Conservation (phyloP, 495 filamentous ascomycete species). For the Darksidea phi region DNA sequence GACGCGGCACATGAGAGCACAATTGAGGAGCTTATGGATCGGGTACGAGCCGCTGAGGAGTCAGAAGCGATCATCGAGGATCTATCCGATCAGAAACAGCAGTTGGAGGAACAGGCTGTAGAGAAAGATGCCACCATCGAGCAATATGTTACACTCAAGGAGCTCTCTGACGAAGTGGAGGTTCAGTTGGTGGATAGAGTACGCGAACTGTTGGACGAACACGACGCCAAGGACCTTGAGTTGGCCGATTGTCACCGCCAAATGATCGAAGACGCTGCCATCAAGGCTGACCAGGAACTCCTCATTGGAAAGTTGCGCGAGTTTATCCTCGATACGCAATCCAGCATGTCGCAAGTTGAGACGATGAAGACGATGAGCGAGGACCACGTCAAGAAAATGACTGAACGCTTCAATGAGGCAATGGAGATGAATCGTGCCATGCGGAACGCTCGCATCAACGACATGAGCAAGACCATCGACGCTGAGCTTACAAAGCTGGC, state of each 20-base stretch:
- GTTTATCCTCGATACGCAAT: constrained; percentile 80
- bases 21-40: constrained; percentile 83
- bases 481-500: constrained; percentile 84
- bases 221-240: constrained; percentile 75
- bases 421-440: constrained; percentile 94
- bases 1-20: constrained; percentile 69
- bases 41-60: constrained; percentile 81
- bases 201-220: constrained; percentile 90
- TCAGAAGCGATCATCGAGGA: constrained; percentile 94
- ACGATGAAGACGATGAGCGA: constrained; percentile 90
- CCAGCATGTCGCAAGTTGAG: constrained; percentile 85
- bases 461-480: constrained; percentile 90
- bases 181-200: constrained; percentile 88
- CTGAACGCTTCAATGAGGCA: constrained; percentile 82
- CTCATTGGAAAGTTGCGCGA: constrained; percentile 84
- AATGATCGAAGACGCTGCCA: constrained; percentile 64
- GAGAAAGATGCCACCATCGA: constrained; percentile 77
- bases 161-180: constrained; percentile 91
- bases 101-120: constrained; percentile 75
- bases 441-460: constrained; percentile 81
- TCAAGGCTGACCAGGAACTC: constrained; percentile 84
- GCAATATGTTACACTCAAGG: constrained; percentile 81
- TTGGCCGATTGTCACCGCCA: constrained; percentile 73
- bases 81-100: constrained; percentile 79
- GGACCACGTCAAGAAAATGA: constrained; percentile 83